phyloP scores from a whole-genome alignment of 2,329 filamentous ascomycete genomes.

The Helotiales sp. region DNA sequence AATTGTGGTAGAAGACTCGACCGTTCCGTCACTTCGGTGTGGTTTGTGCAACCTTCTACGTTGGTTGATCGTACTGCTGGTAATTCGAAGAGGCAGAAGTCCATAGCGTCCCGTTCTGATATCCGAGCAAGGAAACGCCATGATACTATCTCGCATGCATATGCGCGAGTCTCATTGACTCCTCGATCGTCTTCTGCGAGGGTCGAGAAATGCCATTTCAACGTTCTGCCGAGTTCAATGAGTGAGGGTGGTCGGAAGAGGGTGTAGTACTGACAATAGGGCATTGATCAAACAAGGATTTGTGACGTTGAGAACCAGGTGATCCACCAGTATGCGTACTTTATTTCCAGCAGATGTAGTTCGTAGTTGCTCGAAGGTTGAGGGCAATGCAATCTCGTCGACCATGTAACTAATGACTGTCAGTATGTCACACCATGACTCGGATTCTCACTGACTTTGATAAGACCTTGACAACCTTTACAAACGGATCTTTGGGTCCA shows the following conservation, averaged over 20 bases:
- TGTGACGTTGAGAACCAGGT: conserved; percentile 62
- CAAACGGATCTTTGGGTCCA: conserved; percentile 57
- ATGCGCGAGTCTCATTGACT: conserved; percentile 66
- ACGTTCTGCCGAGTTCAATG: conserved; percentile 50
- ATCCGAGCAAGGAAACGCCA: conserved; percentile 74
- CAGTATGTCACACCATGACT: neutral
- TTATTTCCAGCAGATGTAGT: conserved; percentile 63
- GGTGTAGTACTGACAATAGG: conserved; percentile 58
- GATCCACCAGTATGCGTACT: conserved; percentile 59
- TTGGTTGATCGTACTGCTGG: conserved; percentile 37
- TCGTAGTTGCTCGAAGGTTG: conserved; percentile 72
- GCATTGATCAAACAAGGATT: conserved; percentile 73
- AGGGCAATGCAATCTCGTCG: conserved; percentile 62
- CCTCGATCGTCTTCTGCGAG: conserved; percentile 61
- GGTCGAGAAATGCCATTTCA: conserved; percentile 72
- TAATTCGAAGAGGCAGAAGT: conserved; percentile 73
- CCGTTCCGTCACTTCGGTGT: conserved; percentile 24
- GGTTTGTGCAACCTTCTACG: conserved; percentile 4
- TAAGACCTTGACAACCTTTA: conserved; percentile 65
- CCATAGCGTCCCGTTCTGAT: conserved; percentile 71
- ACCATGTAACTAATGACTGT: conserved; percentile 54
- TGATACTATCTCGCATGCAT: conserved; percentile 78
- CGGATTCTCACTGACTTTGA: conserved; percentile 49
- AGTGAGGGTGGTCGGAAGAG: neutral
- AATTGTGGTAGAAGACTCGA: conserved; percentile 33